These are phyloP conservation scores for Colletotrichum sp. DNA, from an alignment of 2,329 filamentous ascomycete species.

Conservation along the genomic window DNA sequence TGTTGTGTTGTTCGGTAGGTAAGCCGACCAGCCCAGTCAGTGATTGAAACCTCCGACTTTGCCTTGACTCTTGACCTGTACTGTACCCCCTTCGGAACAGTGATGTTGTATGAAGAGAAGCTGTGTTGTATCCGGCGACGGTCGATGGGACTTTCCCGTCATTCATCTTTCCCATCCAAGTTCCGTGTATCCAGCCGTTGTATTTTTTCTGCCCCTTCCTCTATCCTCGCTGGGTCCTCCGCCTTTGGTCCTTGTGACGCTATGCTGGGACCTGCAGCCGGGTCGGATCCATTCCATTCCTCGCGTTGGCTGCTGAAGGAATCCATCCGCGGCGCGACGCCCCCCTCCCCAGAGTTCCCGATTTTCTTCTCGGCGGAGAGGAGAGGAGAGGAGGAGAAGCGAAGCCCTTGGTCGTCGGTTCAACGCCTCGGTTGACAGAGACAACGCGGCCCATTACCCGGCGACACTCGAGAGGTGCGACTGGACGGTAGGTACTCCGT, in stretches of 20 bases:
- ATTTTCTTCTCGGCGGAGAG: conserved; percentile 1
- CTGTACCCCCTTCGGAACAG: neutral
- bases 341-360: conserved; percentile 10
- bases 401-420: neutral
- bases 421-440: neutral
- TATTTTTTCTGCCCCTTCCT: neutral
- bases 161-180: neutral
- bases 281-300: conserved; percentile 6
- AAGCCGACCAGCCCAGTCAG: neutral
- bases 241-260: conserved; percentile 11
- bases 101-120: neutral
- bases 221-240: conserved; percentile 5
- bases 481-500: neutral
- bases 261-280: conserved; percentile 20
- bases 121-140: neutral
- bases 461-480: neutral
- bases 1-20: neutral
- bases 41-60: neutral
- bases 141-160: neutral
- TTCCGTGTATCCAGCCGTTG: neutral
- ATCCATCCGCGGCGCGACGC: neutral
- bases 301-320: conserved; percentile 18
- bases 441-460: neutral
- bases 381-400: neutral
- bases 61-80: neutral